Percentiles rank a stretch among this genome's conserved stretches.
Conservation (phyloP, 2,329 filamentous ascomycete species). For the Balansia obtecta region DNA sequence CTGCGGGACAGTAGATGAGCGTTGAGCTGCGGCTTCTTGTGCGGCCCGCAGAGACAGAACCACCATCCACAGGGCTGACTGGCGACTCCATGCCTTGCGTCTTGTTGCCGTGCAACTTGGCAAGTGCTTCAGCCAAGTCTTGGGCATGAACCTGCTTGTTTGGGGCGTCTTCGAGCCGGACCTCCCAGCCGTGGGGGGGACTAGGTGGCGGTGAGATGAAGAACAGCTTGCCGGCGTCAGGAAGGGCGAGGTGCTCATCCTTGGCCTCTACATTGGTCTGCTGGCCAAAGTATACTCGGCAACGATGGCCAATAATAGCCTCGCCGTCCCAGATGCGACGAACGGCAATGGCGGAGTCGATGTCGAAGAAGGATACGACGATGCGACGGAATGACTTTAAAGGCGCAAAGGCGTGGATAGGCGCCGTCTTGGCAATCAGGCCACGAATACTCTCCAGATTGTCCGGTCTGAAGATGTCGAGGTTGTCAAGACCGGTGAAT, state of each 20-base stretch:
- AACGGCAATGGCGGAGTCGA: slow-evolving; percentile 57
- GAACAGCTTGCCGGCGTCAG: slow-evolving; percentile 59
- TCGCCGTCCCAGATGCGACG: slow-evolving; percentile 65
- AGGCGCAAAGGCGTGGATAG: slow-evolving; percentile 66
- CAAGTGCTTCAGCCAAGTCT: slow-evolving; percentile 53
- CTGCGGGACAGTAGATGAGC: slow-evolving; percentile 51
- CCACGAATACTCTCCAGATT: slow-evolving; percentile 64
- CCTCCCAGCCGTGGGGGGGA: slow-evolving; percentile 58
- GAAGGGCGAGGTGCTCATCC: slow-evolving; percentile 50
- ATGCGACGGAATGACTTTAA: slow-evolving; percentile 76
- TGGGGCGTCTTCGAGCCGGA: slow-evolving; percentile 54
- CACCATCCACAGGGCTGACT: slow-evolving; percentile 19
- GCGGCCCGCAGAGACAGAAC: slow-evolving; percentile 13
- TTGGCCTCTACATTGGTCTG: slow-evolving; percentile 41
- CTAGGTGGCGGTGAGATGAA: slow-evolving; percentile 60
- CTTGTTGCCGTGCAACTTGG: slow-evolving; percentile 42
- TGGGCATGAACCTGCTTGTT: slow-evolving; percentile 60
- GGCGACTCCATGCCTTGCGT: slow-evolving; percentile 14
- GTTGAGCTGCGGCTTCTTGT: slow-evolving; percentile 50
- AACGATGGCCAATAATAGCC: slow-evolving; percentile 54
- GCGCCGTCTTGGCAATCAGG: slow-evolving; percentile 56
- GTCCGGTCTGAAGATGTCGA: slow-evolving; percentile 60
- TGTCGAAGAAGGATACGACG: slow-evolving; percentile 63
- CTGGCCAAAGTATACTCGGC: slow-evolving; percentile 58
- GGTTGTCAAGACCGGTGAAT: slow-evolving; percentile 66